Evolutionary conservation across 2,329 filamentous ascomycete genomes (phyloP), one percentile per base, ranked within the genome.

Genomic region (Diaporthe batatas): DNA sequence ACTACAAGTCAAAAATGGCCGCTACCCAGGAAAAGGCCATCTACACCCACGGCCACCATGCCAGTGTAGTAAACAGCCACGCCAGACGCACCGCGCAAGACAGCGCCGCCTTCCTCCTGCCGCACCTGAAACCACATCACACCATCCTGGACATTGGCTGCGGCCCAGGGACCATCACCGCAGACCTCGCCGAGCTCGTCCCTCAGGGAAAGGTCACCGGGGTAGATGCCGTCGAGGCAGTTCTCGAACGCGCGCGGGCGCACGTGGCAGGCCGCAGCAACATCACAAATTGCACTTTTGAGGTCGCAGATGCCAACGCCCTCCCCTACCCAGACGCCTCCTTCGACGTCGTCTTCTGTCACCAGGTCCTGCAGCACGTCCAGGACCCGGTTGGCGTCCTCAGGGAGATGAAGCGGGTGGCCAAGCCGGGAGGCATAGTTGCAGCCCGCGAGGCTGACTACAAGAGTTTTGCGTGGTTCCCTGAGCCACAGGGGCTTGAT

Each of bases 131-230:
- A 51, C 76, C 79, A 0, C 76, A 78, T 8, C 80, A 83, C 79
- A 76, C 73, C 25, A 80, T 87, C 58, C 83, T 87, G 68, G 85
- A 87, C 74, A 79, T 86, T 42, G 86, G 86, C 68, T 86, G 85
- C 77, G 86, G 86, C 0, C 84, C 86, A 0, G 86, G 86, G 2
- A 86, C 84, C 39, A 87, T 88, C 76, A 85, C 86, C 5, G 79
- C 80, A 0, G 84, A 82, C 10, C 78, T 88, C 53, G 82, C 82
- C 55, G 79, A 80, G 44, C 80, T 82, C 72, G 83, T 83, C 2
- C 79, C 81, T 3, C 58, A 82, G 7, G 85, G 85, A n/a, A 74
- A 77, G 8, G 78, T 85, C 1, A 79, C 80, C 10, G 84, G 84
- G 39, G 67, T 86, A 34, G 85, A 86, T 68, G 76, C 81, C 4